These are phyloP conservation scores for Ambrosia hybrid DNA, from an alignment of 140 eudicot species.

Conservation along the genomic window DNA sequence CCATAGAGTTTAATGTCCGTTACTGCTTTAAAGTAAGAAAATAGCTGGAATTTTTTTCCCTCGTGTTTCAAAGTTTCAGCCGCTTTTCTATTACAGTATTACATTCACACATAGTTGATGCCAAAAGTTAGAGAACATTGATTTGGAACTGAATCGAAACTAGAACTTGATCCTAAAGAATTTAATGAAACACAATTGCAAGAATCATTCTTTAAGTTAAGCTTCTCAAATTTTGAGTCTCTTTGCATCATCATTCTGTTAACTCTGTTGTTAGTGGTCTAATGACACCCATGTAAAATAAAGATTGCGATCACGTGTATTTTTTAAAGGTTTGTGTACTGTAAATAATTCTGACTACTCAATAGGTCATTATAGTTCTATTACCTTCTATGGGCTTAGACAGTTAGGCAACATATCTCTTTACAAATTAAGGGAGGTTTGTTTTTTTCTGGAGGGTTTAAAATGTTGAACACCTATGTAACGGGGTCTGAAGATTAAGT, in stretches of 20 bases:
- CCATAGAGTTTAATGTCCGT: slow-evolving; percentile 67
- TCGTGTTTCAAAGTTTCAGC: slow-evolving; percentile 8
- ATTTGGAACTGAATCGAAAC: slow-evolving; percentile 10
- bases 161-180: background rate
- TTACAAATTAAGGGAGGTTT: slow-evolving; percentile 5
- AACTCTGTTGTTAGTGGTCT: no score
- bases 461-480: slow-evolving; percentile 2
- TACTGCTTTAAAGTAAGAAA: slow-evolving; percentile 79
- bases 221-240: no score
- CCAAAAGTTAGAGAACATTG: slow-evolving; percentile 6
- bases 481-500: background rate
- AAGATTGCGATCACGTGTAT: background rate
- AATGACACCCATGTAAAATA: background rate
- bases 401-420: background rate
- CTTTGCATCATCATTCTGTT: no score
- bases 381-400: no score
- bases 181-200: background rate
- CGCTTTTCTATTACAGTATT: background rate
- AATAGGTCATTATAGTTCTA: no score
- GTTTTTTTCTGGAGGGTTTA: background rate
- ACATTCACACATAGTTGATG: background rate
- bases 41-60: background rate
- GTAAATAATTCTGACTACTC: no score
- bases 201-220: no score
- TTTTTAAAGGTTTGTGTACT: background rate